Percentiles rank a stretch among this genome's conserved stretches.
These are phyloP conservation scores for Fusarium coicis DNA, from an alignment of 2,329 filamentous ascomycete species.

Conservation along the genomic window DNA sequence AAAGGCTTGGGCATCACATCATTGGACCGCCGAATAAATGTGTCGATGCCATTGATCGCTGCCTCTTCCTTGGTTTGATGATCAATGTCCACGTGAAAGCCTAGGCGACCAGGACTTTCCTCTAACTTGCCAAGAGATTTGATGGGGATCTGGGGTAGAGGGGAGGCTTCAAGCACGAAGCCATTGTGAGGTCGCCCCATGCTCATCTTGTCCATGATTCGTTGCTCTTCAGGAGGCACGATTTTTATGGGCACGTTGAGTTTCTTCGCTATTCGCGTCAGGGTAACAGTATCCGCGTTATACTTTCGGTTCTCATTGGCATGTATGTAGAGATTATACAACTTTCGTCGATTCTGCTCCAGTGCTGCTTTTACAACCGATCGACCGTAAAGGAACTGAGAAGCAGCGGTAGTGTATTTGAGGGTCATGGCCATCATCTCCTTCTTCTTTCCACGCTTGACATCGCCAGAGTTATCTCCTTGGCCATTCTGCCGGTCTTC, in stretches of 20 bases:
- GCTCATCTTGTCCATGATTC: slow-evolving; percentile 85
- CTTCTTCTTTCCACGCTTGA: slow-evolving; percentile 40
- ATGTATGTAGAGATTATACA: slow-evolving; percentile 88
- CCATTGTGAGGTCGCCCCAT: slow-evolving; percentile 89
- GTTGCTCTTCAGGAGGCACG: slow-evolving; percentile 70
- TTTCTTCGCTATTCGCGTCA: slow-evolving; percentile 59
- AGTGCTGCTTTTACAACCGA: slow-evolving; percentile 85
- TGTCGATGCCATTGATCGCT: slow-evolving; percentile 74
- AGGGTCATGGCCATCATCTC: slow-evolving; percentile 52
- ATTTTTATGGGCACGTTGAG: slow-evolving; percentile 65
- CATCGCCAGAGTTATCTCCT: background rate
- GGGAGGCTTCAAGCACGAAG: slow-evolving; percentile 86
- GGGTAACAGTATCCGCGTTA: slow-evolving; percentile 55
- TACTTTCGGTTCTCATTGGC: slow-evolving; percentile 65
- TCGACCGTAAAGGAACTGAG: slow-evolving; percentile 89
- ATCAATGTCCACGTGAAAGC: slow-evolving; percentile 70
- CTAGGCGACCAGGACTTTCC: slow-evolving; percentile 55
- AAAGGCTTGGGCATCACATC: slow-evolving; percentile 67
- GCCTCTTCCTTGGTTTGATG: slow-evolving; percentile 80
- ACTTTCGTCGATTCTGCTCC: slow-evolving; percentile 70
- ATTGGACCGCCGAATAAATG: slow-evolving; percentile 55
- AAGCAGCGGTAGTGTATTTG: slow-evolving; percentile 82
- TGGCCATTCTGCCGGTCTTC: slow-evolving; percentile 21
- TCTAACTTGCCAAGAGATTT: slow-evolving; percentile 64
- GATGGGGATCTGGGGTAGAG: slow-evolving; percentile 78